Percentiles rank a stretch among this genome's conserved stretches.
Conservation (phyloP, 1,284 basidiomycete species). For the Gymnopus androsaceus region DNA sequence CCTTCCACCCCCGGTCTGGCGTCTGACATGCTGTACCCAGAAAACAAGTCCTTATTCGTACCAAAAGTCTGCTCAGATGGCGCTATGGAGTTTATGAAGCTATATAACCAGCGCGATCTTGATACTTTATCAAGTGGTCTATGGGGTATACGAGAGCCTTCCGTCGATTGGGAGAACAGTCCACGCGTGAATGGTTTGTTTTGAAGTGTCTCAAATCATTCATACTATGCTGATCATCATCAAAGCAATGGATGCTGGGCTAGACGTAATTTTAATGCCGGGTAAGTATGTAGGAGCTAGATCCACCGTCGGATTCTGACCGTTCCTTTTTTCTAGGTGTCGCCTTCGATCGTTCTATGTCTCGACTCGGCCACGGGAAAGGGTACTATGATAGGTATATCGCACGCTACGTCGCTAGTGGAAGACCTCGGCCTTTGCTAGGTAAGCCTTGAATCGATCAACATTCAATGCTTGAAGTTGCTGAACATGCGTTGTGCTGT, state of each 20-base stretch:
- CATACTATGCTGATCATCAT: slow-evolving; percentile 1
- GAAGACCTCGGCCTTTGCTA: slow-evolving; percentile 49
- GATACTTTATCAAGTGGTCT: slow-evolving; percentile 53
- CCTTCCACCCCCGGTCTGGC: slow-evolving; percentile 1
- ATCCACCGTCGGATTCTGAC: background rate
- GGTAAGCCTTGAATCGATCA: slow-evolving; percentile 38
- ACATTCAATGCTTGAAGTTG: slow-evolving; percentile 7
- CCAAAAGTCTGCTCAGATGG: slow-evolving; percentile 58
- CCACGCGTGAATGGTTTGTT: slow-evolving; percentile 54
- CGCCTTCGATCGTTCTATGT: slow-evolving; percentile 72
- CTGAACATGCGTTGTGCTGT: slow-evolving; percentile 8
- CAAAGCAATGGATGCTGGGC: slow-evolving; percentile 34
- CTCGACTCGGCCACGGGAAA: slow-evolving; percentile 77
- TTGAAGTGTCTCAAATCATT: background rate
- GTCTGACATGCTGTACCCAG: slow-evolving; percentile 35
- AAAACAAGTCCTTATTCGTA: slow-evolving; percentile 63
- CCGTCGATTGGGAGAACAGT: slow-evolving; percentile 41
- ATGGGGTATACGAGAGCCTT: slow-evolving; percentile 78
- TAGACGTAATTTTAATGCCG: slow-evolving; percentile 73
- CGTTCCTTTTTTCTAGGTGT: slow-evolving; percentile 48
- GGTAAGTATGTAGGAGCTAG: slow-evolving; percentile 43
- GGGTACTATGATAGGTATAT: slow-evolving; percentile 81
- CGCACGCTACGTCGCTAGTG: slow-evolving; percentile 47
- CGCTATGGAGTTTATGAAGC: slow-evolving; percentile 65
- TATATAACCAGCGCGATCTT: slow-evolving; percentile 62